Evolutionary conservation across 768 basidiomycete species (phyloP), one percentile per base, ranked within the genome.

Genomic region (Pholiota molesta): DNA sequence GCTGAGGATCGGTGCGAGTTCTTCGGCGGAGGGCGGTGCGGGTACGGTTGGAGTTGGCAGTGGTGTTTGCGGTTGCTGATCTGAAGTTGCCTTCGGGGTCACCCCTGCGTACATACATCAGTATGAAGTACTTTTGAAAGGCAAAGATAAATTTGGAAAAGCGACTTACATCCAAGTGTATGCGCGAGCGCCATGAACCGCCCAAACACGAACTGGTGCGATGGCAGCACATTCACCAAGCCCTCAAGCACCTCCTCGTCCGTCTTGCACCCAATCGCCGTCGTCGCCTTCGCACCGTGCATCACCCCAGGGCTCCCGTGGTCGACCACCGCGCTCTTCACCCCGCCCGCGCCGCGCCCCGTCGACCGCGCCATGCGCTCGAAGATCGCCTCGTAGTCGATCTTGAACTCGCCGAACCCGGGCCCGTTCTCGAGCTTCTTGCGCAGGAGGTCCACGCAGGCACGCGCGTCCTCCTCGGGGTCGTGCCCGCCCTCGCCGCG

Each of bases 381-480:
- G 68, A 97, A 95, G 35, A 98, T 91, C 3, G 89, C 86, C 77
- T 98, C 95, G 62, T 83, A 83, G 69, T 96, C 94, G 1, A 85
- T 84, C 72, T 87, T 89, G 72, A 91, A 94, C 73, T 94, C 91
- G 4, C 96, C 97, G 71, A 91, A 98, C 0, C 88, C 90, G 72
- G 74, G 75, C 73, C 91, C 94, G 64, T 87, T 79, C 52, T 86
- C 84, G 21, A 97, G 67, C 75, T 99, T 98, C 71, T 90, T 86
- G 69, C 84, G 83, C 21, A 99, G 71, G 31, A 99, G 78, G 62
- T 97, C 95, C 10, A 94, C 66, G 68, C 95, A 95, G 0, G 96
- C 91, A 19, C 89, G 80, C 0, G 97, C 96, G 67, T 99, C 97
- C 72, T 99, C 97, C 68, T 95, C 93, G 2, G 95, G 94, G 64